Percentiles rank a stretch among this genome's conserved stretches.
Conservation (phyloP, 176 grass and related monocot species). For the Avena sativa region DNA sequence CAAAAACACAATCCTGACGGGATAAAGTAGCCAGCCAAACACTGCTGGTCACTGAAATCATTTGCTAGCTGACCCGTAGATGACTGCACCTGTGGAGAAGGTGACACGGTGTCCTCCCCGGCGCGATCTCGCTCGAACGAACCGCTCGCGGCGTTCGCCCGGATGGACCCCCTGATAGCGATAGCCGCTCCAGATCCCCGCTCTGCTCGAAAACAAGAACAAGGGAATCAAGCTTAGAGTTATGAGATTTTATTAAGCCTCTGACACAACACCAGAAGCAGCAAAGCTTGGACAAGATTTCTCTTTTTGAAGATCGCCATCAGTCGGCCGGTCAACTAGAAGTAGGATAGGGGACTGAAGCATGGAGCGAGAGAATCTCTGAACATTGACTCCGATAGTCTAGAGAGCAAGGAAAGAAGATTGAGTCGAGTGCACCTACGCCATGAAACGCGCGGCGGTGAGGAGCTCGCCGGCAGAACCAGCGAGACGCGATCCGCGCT, state of each 20-base stretch:
- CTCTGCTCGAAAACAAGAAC: conserved; percentile 49
- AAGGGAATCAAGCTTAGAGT: neutral
- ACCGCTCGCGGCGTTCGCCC: neutral
- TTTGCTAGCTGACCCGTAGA: neutral
- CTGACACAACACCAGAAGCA: neutral
- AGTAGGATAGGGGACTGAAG: neutral
- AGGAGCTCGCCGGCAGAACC: neutral
- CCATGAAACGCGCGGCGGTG: conserved; percentile 41
- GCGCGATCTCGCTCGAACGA: neutral
- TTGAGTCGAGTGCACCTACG: conserved; percentile 36
- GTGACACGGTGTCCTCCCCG: neutral
- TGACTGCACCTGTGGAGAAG: conserved; percentile 54
- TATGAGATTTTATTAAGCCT: neutral
- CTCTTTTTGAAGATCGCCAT: neutral
- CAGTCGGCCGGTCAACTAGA: neutral
- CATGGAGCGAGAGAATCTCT: neutral
- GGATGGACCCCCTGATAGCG: neutral
- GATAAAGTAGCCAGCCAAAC: neutral
- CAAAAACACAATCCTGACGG: conserved; percentile 23
- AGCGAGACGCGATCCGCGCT: conserved; percentile 13
- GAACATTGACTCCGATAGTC: neutral
- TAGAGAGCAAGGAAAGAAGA: neutral
- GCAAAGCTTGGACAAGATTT: neutral
- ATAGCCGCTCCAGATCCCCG: conserved; percentile 14
- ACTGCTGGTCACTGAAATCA: neutral